These are phyloP conservation scores for Hymenoscyphus repandus DNA, from an alignment of 2,329 filamentous ascomycete genomes.

Conservation along the genomic window DNA sequence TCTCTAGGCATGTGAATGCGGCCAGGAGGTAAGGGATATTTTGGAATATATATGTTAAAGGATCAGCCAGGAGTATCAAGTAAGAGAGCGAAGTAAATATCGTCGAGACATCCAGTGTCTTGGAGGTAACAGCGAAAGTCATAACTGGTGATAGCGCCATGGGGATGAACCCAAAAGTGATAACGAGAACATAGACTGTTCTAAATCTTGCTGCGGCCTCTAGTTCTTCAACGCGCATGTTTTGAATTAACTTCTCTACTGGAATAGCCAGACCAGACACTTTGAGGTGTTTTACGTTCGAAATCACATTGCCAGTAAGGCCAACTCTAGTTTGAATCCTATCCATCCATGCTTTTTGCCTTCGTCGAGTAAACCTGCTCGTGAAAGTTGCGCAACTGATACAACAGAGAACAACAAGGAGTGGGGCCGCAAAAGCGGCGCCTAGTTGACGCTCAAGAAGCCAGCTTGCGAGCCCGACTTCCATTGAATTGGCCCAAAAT, in stretches of 20 bases:
- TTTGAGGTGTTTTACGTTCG: conserved; percentile 36
- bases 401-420: conserved; percentile 35
- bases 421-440: background rate
- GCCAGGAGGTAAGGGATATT: conserved; percentile 17
- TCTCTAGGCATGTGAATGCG: conserved; percentile 21
- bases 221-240: conserved; percentile 33
- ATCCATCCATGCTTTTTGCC: conserved; percentile 20
- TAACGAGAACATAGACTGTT: conserved; percentile 3
- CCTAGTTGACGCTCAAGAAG: conserved; percentile 33
- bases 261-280: conserved; percentile 34
- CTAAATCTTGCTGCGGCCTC: conserved; percentile 26
- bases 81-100: conserved; percentile 28
- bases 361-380: conserved; percentile 10
- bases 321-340: conserved; percentile 16
- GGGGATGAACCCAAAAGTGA: conserved; percentile 4
- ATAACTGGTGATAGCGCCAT: conserved; percentile 6
- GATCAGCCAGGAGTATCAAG: conserved; percentile 19
- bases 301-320: conserved; percentile 28
- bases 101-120: conserved; percentile 8
- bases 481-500: conserved; percentile 35
- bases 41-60: conserved; percentile 20
- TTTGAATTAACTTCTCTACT: conserved; percentile 31
- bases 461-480: conserved; percentile 33
- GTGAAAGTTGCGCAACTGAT: conserved; percentile 19
- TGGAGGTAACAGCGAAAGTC: conserved; percentile 10